Evolutionary conservation across 164 flowering plant species (phyloP), one percentile per base, ranked within the genome.

Genomic region (Nymphaea colorata): DNA sequence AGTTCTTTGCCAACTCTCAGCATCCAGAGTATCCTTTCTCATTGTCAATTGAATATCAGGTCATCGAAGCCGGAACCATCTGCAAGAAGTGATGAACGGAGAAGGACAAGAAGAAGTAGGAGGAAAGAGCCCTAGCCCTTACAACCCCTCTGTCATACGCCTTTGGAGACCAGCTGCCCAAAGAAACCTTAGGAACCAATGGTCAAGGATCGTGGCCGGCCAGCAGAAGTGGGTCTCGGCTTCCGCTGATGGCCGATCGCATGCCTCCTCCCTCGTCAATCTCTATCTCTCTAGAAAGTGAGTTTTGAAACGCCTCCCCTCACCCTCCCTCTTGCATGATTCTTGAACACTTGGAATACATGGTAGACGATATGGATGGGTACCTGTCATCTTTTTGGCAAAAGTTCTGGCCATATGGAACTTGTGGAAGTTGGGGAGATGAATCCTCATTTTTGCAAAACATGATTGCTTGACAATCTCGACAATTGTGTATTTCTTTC

Each of bases 141-240:
- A 85, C 4, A 72, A 78, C 41, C 70, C 78, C 44, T 75, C 87
- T 0, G 63, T 67, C 8, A 42, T 71, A 41, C 76, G 96, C 73
- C 82, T 85, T 15, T 93, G 96, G 98, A 82, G 91, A 72, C 96
- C 96, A 44, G 81, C 86, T 3, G 96, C 97, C 0, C 98, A 89
- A 70, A 68, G 96, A 55, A 93, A 91, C 72, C 73, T 93, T 44
- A 78, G 87, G 69, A 93, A 89, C 72, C 98, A 89, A 66, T 93
- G 97, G 97, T 82, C 91, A 15, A 86, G 77, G 63, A 45, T 91
- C 73, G 74, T 82, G n/a, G 71, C 87, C 61, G 70, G 59, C 57
- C 78, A 76, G 64, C 76, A 84, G 16, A 76, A 81, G 53, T 91
- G 98, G 98, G 43, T 41, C 43, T 79, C 87, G 14, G 55, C 80